Evolutionary conservation across 2,329 filamentous ascomycete genomes (phyloP), one percentile per base, ranked within the genome.

Genomic region (Colletotrichum neosansevieriae): DNA sequence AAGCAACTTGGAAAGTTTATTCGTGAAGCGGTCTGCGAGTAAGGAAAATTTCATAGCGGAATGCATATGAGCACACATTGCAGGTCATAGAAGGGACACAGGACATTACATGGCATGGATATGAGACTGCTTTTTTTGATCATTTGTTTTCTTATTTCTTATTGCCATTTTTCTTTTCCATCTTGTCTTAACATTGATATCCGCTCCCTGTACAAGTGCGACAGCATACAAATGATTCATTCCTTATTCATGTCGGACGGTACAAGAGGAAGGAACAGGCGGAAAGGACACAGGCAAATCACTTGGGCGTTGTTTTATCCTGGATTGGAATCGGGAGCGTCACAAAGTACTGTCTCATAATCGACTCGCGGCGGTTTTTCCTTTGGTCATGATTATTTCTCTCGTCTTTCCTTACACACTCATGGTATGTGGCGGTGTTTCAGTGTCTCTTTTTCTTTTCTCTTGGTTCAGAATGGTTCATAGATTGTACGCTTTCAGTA

Each of bases 1-100:
- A 80, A 79, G 66, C 75, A 76, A 38, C 75, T 81, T 12, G 77
- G 76, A 50, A 70, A 71, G 3, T 76, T 79, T 68, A 74, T 81
- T 63, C 75, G 76, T 36, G 76, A 80, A 65, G 78, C 77, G n/a
- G 71, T 81, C n/a, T 71, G 67, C 51, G 59, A 70, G 56, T 71
- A 71, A 69, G 45, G 51, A 53, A 47, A 38, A n/a, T 4, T 29
- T 47, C 53, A 63, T 63, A 58, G 63, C 63, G 57, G 24, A 45
- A 53, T 58, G 58, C 47, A 69, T 32, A 47, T 32, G 40, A 59
- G 49, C 42, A 58, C 51, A 38, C 63, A 67, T 60, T 60, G 66
- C 61, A 65, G 66, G 66, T 58, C 45, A 69, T 69, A 69, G 66
- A 69, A 63, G 66, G 49, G 42, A 66, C 40, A 68, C 54, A 60